Evolutionary conservation across 345 rosid genomes (phyloP).

Genomic region (Erodium maritimum): DNA sequence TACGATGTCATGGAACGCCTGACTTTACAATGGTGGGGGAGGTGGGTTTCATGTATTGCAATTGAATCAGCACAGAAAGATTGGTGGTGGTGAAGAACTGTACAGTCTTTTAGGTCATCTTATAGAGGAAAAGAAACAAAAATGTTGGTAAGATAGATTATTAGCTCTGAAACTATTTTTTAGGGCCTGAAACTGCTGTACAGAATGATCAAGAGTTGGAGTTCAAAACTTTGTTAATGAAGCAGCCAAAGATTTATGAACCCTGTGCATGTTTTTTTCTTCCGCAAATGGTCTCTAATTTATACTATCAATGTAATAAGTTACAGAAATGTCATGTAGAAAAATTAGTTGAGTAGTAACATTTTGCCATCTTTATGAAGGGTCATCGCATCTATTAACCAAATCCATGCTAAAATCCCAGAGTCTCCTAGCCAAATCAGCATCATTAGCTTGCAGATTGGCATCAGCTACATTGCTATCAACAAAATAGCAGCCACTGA

Average conservation of each 20-base stretch:
- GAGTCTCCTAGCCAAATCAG: slow-evolving; percentile 30
- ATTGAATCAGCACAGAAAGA: slow-evolving; percentile 3
- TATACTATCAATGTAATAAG: slow-evolving; percentile 9
- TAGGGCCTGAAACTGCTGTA: slow-evolving; percentile 23
- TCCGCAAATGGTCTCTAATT: slow-evolving; percentile 2
- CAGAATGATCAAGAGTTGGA: slow-evolving; percentile 19
- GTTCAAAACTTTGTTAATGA: slow-evolving; percentile 11
- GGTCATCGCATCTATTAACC: slow-evolving; percentile 6
- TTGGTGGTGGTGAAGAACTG: slow-evolving; percentile 9
- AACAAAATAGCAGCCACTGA: slow-evolving; percentile 36
- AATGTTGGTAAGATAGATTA: slow-evolving; percentile 2
- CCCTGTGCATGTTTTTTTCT: slow-evolving; percentile 8
- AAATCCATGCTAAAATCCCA: slow-evolving; percentile 35
- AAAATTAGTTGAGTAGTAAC: neutral
- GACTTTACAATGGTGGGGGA: no score
- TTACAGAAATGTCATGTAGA: no score
- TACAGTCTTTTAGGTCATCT: slow-evolving; percentile 18
- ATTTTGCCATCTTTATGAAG: neutral
- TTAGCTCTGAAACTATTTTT: slow-evolving; percentile 12
- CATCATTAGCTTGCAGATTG: slow-evolving; percentile 28
- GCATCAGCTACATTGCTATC: slow-evolving; percentile 39
- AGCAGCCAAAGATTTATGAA: slow-evolving; percentile 12
- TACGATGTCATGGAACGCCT: slow-evolving; percentile 14
- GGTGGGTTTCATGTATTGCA: slow-evolving; percentile 8
- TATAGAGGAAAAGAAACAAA: slow-evolving; percentile 10